Base-by-base conservation (phyloP, 2,329 filamentous ascomycete species). In the Ampelomyces quisqualis region DNA sequence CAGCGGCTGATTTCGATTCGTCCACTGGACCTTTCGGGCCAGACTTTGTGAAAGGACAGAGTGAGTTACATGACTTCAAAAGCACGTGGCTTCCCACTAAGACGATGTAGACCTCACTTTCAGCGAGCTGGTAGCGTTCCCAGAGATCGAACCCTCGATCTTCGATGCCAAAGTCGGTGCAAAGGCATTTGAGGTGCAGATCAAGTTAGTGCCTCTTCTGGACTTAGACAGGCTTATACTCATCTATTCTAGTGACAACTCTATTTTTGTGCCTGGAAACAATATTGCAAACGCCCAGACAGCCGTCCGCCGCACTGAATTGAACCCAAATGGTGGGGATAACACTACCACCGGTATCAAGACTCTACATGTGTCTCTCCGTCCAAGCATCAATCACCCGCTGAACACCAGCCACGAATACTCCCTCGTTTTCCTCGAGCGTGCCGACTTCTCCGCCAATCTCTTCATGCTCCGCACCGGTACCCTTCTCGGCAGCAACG, bases 341-440 rank as follows among this genome's bases (percentile, higher is more conserved):
- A 36, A 32, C 28, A 20, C 34, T 2, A 30, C 31, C 13, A 38
- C 40, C 6, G 50, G 50, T 6, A 22, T 54, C 26, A 54, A 54
- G 34, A 54, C 50, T 4, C 34, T 54, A 2, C 50, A 54, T 22
- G 43, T 54, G 27, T 51, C 47, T 17, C 37, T 54, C 18, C 42
- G 38, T 15, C 45, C 45, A n/a, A 49, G 45, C 23, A 28, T 33
- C 15, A 29, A 41, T 4, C 24, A 46, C 4, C 42, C 50, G 13
- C 33, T 54, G 10, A 54, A 54, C 21, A 14, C 40, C 30, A 49
- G 42, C 30, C 50, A 54, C 29, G 50, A 54, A 28, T 54, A 54
- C 32, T 24, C 42, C 4, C 35, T 54, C 31, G 38, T 43, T 6
- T 54, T 54, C 34, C 43, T 54, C 18, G 50, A 54, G 32, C 36